These are phyloP conservation scores for Schizosaccharomyces octosporus DNA, from an alignment of 805 yeast species.

Conservation along the genomic window DNA sequence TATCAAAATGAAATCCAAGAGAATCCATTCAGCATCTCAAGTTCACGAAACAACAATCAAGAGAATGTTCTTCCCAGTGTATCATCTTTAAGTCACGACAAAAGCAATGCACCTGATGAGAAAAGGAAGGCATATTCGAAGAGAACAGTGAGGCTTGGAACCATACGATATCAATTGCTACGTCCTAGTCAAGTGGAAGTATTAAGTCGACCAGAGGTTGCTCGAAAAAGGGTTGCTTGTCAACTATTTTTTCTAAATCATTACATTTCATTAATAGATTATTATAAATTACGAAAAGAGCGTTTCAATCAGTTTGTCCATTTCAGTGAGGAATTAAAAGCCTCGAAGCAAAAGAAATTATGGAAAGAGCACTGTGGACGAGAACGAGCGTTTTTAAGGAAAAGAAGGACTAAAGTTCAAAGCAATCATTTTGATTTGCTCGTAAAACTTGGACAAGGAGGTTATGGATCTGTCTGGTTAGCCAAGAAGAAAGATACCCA, in stretches of 20 bases:
- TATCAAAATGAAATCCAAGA: too few relatives aligned
- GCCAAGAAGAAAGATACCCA: conserved; percentile 83
- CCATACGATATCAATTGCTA: not conserved
- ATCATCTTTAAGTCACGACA: too few relatives aligned
- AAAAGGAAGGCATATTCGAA: too few relatives aligned
- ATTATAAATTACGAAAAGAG: not conserved
- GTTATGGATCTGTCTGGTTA: conserved; percentile 88
- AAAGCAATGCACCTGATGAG: too few relatives aligned
- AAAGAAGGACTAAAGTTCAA: conserved; percentile 72
- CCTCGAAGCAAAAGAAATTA: not conserved
- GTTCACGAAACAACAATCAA: too few relatives aligned
- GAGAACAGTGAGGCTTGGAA: not conserved
- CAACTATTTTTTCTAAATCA: not conserved
- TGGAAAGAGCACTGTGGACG: conserved; percentile 44
- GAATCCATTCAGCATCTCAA: too few relatives aligned
- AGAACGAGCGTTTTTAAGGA: conserved; percentile 64
- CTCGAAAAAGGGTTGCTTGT: not conserved
- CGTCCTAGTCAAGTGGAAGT: not conserved
- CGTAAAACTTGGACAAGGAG: conserved; percentile 98
- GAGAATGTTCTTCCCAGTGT: too few relatives aligned
- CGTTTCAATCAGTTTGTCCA: not conserved
- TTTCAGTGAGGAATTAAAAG: not conserved
- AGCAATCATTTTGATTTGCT: conserved; percentile 88
- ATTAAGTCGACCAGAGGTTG: not conserved
- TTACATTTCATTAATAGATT: not conserved